Base-by-base conservation (phyloP, 495 filamentous ascomycete genomes). In the Penicillium macrosclerotiorum region DNA sequence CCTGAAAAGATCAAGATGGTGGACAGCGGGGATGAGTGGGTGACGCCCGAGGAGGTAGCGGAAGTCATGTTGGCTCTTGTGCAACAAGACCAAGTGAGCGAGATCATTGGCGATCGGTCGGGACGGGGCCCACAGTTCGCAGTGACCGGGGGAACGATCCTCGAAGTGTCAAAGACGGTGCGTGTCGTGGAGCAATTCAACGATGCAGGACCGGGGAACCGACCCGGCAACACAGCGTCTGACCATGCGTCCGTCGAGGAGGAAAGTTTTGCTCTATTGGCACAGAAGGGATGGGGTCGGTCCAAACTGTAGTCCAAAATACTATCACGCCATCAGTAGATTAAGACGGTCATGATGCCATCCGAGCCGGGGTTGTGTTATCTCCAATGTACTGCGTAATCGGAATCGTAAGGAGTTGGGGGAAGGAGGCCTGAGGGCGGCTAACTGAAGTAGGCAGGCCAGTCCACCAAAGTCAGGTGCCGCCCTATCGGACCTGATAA, bases 1-100 rank as follows among this genome's bases (percentile, higher is more conserved):
- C 81, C 82, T 11, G 82, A 86, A 58, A 87, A 88, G 56, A 13
- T 83, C 41, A 68, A 68, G 46, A 73, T 83, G 58, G 46, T 85
- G 1, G 65, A 69, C 6, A 58, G 52, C 1, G 47, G 57, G 16
- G 82, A 84, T 54, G 66, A 61, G 40, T 87, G 83, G 83, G 80
- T 80, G 17, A 79, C 72, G 8, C 68, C 83, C 0, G 82, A 85
- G 48, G 79, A 82, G 48, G 83, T 88, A 0, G 83, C 81, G 5
- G 68, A 75, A 35, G 76, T 77, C 20, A 88, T 88, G 83, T 49
- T 83, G 39, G 70, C 71, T 32, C 68, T 83, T 19, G 68, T 83
- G 5, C 69, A 82, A 57, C 74, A 78, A 47, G 67, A 71, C 16
- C 41, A 63, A 34, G 66, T 76, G 13, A 60, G 68, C 32, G 67